Conservation (phyloP, 2,329 filamentous ascomycete genomes). For the Drechslerella coelobrocha region DNA sequence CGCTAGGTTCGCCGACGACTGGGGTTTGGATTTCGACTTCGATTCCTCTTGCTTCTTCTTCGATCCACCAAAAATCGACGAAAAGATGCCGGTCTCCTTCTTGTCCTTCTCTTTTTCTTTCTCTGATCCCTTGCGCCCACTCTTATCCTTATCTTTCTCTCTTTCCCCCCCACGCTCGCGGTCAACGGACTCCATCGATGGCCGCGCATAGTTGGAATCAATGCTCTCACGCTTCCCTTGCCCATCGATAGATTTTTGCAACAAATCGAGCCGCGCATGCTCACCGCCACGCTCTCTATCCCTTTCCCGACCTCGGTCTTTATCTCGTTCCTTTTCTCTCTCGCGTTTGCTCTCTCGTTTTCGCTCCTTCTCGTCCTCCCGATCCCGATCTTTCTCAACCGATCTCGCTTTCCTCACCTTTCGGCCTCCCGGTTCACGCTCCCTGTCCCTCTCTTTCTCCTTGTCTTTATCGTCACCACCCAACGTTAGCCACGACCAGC, state of each 20-base stretch:
- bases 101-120: constrained; percentile 74
- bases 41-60: constrained; percentile 71
- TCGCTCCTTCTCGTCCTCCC: constrained; percentile 62
- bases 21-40: constrained; percentile 66
- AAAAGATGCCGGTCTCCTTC: constrained; percentile 92
- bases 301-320: constrained; percentile 59
- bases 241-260: constrained; percentile 84
- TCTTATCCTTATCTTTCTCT: constrained; percentile 56
- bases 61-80: constrained; percentile 85
- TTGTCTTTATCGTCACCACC: constrained; percentile 68
- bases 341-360: constrained; percentile 57
- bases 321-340: constrained; percentile 66
- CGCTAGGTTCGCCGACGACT: constrained; percentile 74
- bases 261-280: constrained; percentile 75
- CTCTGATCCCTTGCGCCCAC: constrained; percentile 66
- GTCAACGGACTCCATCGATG: constrained; percentile 72
- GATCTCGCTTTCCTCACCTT: constrained; percentile 41
- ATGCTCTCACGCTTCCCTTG: constrained; percentile 79
- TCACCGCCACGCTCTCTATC: constrained; percentile 60
- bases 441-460: constrained; percentile 71
- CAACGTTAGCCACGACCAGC: constrained; percentile 75
- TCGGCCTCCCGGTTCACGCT: constrained; percentile 61
- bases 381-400: constrained; percentile 66
- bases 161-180: constrained; percentile 83
- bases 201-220: constrained; percentile 74